These are phyloP conservation scores for Pseudogymnoascus sp. DNA, from an alignment of 2,329 filamentous ascomycete species.

Conservation along the genomic window DNA sequence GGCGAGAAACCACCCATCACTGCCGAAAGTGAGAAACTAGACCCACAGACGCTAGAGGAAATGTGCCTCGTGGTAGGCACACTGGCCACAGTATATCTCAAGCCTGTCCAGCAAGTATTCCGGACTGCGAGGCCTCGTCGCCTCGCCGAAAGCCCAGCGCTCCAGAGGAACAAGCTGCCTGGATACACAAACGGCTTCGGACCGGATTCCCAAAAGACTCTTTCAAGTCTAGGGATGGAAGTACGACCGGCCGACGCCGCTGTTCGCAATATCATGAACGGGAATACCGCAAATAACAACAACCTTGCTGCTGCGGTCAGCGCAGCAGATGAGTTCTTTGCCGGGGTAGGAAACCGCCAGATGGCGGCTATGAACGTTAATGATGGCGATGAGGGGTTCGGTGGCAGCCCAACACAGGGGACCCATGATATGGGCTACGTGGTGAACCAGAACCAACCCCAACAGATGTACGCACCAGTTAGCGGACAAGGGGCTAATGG, in stretches of 20 bases:
- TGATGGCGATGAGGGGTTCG: constrained; percentile 55
- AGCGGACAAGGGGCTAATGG: constrained; percentile 57
- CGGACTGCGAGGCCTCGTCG: constrained; percentile 73
- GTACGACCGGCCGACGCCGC: constrained; percentile 27
- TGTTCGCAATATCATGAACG: constrained; percentile 18
- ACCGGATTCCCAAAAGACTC: constrained; percentile 49
- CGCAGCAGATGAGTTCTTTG: constrained; percentile 86
- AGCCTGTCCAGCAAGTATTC: constrained; percentile 96
- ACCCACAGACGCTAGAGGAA: constrained; percentile 85
- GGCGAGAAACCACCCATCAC: constrained; percentile 95
- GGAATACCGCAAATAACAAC: constrained; percentile 25
- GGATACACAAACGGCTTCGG: constrained; percentile 35
- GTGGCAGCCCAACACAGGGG: constrained; percentile 40
- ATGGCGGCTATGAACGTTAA: constrained; percentile 65
- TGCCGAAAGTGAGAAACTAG: constrained; percentile 88
- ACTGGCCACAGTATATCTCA: constrained; percentile 92
- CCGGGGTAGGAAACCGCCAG: constrained; percentile 62
- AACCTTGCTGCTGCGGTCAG: constrained; percentile 64
- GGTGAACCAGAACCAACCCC: constrained; percentile 72
- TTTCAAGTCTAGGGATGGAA: constrained; percentile 48
- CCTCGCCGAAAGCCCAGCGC: constrained; percentile 72
- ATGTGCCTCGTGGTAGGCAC: constrained; percentile 96
- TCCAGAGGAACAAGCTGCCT: constrained; percentile 65
- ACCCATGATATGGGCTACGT: constrained; percentile 52
- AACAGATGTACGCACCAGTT: constrained; percentile 65